A percentile compares a stretch with the other conserved stretches of the same genome.
phyloP scores from a whole-genome alignment of 768 basidiomycete species.

The Boletus rubescentipes region DNA sequence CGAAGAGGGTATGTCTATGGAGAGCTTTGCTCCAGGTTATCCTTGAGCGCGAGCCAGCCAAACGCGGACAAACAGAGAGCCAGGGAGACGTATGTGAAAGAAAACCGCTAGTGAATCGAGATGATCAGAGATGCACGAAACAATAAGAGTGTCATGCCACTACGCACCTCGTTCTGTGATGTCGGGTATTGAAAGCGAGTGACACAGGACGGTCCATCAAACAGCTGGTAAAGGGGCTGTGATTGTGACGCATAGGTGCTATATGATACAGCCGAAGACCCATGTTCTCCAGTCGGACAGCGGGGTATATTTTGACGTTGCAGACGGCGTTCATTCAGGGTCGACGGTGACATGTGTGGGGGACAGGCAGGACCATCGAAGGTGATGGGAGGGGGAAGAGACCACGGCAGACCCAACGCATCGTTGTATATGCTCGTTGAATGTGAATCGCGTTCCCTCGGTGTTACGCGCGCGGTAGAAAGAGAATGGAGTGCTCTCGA shows the following conservation, averaged over 20 bases:
- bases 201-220: constrained; percentile 47
- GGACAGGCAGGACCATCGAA: constrained; percentile 51
- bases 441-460: constrained; percentile 8
- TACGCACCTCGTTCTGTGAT: constrained; percentile 15
- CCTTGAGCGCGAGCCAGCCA: constrained; percentile 22
- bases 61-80: constrained; percentile 22
- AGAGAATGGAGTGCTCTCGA: constrained; percentile 4
- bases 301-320: constrained; percentile 6
- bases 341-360: constrained; percentile 19
- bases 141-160: neutral
- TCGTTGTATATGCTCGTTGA: constrained; percentile 3
- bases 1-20: neutral
- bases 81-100: constrained; percentile 8
- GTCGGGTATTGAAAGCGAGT: constrained; percentile 17
- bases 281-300: constrained; percentile 1
- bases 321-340: constrained; percentile 12
- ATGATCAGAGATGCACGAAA: neutral
- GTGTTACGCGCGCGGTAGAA: constrained; percentile 3
- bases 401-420: constrained; percentile 22
- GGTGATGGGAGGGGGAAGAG: constrained; percentile 44
- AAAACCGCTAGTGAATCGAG: neutral
- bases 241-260: constrained; percentile 24
- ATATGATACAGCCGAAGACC: constrained; percentile 2
- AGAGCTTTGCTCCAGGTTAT: constrained; percentile 3
- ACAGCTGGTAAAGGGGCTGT: constrained; percentile 37